Percentiles rank a stretch among this genome's conserved stretches.
Conservation (phyloP, 371 early-diverging fungal genomes). For the Mortierella sp. region DNA sequence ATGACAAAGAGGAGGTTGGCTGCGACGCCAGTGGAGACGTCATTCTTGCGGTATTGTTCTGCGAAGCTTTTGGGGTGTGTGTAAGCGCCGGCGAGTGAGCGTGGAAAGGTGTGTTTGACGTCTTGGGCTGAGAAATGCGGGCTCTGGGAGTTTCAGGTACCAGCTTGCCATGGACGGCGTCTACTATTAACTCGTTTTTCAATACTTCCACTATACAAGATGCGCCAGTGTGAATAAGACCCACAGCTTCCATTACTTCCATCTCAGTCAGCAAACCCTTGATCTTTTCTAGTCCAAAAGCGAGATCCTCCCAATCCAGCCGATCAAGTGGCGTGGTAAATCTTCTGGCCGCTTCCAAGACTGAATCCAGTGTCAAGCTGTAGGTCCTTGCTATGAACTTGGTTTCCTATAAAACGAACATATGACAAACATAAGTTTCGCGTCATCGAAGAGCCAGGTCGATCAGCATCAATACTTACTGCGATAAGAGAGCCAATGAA, state of each 20-base stretch:
- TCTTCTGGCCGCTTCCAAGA: conserved; percentile 28
- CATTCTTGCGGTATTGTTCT: neutral
- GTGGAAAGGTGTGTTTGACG: neutral
- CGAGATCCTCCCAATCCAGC: conserved; percentile 49
- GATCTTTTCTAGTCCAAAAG: conserved; percentile 35
- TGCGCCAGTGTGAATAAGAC: conserved; percentile 18
- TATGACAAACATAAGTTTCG: neutral
- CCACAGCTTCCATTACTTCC: conserved; percentile 21
- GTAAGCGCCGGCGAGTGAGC: too few species aligned
- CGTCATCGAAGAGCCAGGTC: neutral
- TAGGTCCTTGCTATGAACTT: conserved; percentile 28
- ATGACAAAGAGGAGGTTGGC: neutral
- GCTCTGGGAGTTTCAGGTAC: conserved; percentile 6
- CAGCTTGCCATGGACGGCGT: conserved; percentile 33
- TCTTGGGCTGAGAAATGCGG: conserved; percentile 1
- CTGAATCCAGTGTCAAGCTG: conserved; percentile 34
- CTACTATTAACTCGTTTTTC: conserved; percentile 31
- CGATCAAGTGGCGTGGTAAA: conserved; percentile 47
- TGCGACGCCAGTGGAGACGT: neutral
- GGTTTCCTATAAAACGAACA: conserved; percentile 11
- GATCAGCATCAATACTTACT: conserved; percentile 9
- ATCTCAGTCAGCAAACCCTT: conserved; percentile 11
- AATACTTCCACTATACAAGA: conserved; percentile 18
- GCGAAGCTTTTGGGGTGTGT: neutral
- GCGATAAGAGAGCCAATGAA: conserved; percentile 42